phyloP scores from a whole-genome alignment of 2,329 filamentous ascomycete species.

The Calonectria crousiana region DNA sequence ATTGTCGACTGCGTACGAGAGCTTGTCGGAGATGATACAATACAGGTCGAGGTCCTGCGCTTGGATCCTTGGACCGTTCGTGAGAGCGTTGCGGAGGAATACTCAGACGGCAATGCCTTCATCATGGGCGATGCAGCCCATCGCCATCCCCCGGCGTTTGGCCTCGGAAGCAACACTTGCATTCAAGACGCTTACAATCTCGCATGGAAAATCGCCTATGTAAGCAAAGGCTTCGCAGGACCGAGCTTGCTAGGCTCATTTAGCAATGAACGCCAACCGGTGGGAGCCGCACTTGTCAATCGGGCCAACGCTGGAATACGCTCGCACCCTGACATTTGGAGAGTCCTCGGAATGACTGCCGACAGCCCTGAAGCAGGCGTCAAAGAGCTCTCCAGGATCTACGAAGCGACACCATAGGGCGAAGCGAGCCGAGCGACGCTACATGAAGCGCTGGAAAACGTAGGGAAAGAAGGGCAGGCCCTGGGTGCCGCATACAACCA shows the following conservation, averaged over 20 bases:
- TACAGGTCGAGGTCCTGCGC: slow-evolving; percentile 61
- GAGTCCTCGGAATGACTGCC: slow-evolving; percentile 53
- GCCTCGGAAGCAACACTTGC: slow-evolving; percentile 69
- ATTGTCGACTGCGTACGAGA: slow-evolving; percentile 52
- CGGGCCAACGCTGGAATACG: slow-evolving; percentile 69
- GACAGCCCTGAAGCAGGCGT: background rate
- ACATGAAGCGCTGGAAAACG: background rate
- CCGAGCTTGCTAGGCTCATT: slow-evolving; percentile 57
- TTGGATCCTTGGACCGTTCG: slow-evolving; percentile 71
- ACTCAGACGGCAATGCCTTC: slow-evolving; percentile 64
- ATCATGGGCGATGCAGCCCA: slow-evolving; percentile 71
- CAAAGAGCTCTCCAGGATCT: background rate
- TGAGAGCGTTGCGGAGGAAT: slow-evolving; percentile 70
- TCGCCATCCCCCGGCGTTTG: slow-evolving; percentile 69
- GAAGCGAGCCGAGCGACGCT: background rate
- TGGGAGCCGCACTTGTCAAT: slow-evolving; percentile 60
- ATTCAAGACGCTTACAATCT: slow-evolving; percentile 69
- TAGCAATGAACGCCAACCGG: slow-evolving; percentile 61
- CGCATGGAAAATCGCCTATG: slow-evolving; percentile 67
- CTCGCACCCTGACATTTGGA: slow-evolving; percentile 61
- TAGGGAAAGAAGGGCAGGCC: background rate
- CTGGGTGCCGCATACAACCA: background rate
- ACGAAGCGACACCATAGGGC: background rate
- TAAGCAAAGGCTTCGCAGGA: slow-evolving; percentile 48
- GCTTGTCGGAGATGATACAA: slow-evolving; percentile 67